A percentile compares a stretch with the other conserved stretches of the same genome.
phyloP scores from a whole-genome alignment of 1,284 basidiomycete species.

The Singerocomus inundabilis region DNA sequence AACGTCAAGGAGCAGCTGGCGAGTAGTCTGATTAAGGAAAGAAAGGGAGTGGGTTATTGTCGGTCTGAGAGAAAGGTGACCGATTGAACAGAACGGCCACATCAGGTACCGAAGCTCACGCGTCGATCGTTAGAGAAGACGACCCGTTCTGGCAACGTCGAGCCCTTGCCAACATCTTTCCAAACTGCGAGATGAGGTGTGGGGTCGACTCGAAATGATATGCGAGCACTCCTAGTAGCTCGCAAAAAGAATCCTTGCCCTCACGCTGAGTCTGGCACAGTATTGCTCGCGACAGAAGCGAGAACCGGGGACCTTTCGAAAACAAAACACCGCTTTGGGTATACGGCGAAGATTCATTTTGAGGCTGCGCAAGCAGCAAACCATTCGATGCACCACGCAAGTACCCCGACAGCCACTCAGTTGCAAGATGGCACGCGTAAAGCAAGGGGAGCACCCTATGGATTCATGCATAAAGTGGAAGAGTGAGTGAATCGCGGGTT shows the following conservation, averaged over 20 bases:
- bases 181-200: slow-evolving; percentile 11
- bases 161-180: slow-evolving; percentile 23
- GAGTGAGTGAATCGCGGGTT: slow-evolving; percentile 9
- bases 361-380: slow-evolving; percentile 22
- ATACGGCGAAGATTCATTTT: slow-evolving; percentile 27
- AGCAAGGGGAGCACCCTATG: slow-evolving; percentile 9
- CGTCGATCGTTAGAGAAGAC: slow-evolving; percentile 30
- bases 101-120: slow-evolving; percentile 29
- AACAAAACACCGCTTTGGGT: slow-evolving; percentile 13
- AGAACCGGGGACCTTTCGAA: slow-evolving; percentile 7
- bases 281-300: slow-evolving; percentile 1
- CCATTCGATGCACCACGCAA: slow-evolving; percentile 8
- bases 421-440: slow-evolving; percentile 7
- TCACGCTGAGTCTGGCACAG: background rate
- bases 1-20: slow-evolving; percentile 25
- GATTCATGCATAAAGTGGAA: slow-evolving; percentile 8
- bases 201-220: slow-evolving; percentile 5
- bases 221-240: background rate
- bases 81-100: slow-evolving; percentile 9
- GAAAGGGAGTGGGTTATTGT: slow-evolving; percentile 8
- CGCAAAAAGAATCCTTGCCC: background rate
- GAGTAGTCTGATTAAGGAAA: slow-evolving; percentile 4
- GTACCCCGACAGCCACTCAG: slow-evolving; percentile 1
- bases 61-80: slow-evolving; percentile 9
- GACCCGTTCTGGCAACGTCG: slow-evolving; percentile 14